These are phyloP conservation scores for Ogataea pilisensis DNA, from an alignment of 805 yeast genomes.

Conservation along the genomic window DNA sequence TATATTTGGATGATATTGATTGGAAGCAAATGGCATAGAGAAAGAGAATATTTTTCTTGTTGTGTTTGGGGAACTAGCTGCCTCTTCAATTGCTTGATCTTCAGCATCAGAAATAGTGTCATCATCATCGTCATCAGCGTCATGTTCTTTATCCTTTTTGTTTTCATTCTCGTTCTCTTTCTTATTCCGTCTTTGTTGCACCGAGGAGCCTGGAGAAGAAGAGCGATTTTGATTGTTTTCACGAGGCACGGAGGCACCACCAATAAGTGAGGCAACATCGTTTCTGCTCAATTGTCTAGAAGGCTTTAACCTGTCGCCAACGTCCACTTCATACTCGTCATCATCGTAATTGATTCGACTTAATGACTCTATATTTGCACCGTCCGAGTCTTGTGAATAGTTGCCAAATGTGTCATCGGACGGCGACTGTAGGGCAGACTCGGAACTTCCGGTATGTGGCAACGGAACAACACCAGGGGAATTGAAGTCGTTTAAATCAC, in stretches of 20 bases:
- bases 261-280: constrained; percentile 46
- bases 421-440: no score
- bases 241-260: constrained; percentile 39
- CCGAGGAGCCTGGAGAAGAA: no score
- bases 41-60: constrained; percentile 43
- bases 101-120: no score
- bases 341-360: not conserved
- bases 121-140: constrained; percentile 12
- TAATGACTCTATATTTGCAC: not conserved
- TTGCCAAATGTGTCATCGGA: not conserved
- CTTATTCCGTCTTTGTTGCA: not conserved
- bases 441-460: no score
- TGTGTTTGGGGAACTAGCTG: constrained; percentile 6
- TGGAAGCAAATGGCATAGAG: constrained; percentile 56
- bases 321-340: constrained; percentile 2
- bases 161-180: not conserved
- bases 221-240: no score
- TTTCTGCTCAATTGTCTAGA: constrained; percentile 6
- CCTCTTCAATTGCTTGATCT: constrained; percentile 23
- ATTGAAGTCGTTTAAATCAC: no score
- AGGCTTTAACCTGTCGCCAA: not conserved
- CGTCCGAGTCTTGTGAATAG: not conserved
- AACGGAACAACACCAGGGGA: no score
- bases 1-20: constrained; percentile 10
- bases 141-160: constrained; percentile 4